Conservation (phyloP, 2,329 filamentous ascomycete species). For the Fusarium sp. region DNA sequence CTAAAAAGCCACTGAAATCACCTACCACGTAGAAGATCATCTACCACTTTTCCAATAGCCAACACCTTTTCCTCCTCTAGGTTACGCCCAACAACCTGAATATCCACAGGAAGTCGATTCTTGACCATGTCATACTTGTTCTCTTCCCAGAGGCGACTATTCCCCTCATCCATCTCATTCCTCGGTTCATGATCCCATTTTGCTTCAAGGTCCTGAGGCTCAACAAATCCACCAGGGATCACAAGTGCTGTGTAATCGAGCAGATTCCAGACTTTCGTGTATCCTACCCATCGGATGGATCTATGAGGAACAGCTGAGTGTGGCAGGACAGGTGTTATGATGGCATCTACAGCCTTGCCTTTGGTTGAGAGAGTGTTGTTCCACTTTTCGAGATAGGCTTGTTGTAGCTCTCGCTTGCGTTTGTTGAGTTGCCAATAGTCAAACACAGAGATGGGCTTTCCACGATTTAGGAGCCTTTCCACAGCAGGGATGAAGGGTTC, state of each 20-base stretch:
- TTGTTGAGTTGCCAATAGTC: conserved; percentile 77
- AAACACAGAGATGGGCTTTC: conserved; percentile 69
- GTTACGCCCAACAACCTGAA: conserved; percentile 27
- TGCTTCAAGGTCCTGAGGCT: neutral
- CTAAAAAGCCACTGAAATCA: neutral
- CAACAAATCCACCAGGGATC: conserved; percentile 40
- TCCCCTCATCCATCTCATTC: conserved; percentile 26
- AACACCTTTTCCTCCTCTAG: conserved; percentile 39
- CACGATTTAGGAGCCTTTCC: conserved; percentile 66
- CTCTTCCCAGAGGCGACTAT: conserved; percentile 25
- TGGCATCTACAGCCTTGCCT: conserved; percentile 64
- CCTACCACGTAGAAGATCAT: conserved; percentile 6
- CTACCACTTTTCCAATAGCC: conserved; percentile 24
- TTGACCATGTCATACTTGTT: conserved; percentile 1
- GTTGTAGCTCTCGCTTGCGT: conserved; percentile 60
- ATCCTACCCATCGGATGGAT: conserved; percentile 62
- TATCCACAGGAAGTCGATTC: conserved; percentile 15
- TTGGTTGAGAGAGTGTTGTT: conserved; percentile 57
- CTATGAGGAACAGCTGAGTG: conserved; percentile 66
- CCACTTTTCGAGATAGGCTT: conserved; percentile 70
- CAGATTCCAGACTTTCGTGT: conserved; percentile 52
- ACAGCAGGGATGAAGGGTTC: conserved; percentile 73
- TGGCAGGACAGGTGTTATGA: conserved; percentile 71
- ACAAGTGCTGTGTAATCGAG: conserved; percentile 49
- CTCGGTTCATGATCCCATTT: conserved; percentile 9